Base-by-base conservation (phyloP, 768 basidiomycete species). In the Butyriboletus loyo region DNA sequence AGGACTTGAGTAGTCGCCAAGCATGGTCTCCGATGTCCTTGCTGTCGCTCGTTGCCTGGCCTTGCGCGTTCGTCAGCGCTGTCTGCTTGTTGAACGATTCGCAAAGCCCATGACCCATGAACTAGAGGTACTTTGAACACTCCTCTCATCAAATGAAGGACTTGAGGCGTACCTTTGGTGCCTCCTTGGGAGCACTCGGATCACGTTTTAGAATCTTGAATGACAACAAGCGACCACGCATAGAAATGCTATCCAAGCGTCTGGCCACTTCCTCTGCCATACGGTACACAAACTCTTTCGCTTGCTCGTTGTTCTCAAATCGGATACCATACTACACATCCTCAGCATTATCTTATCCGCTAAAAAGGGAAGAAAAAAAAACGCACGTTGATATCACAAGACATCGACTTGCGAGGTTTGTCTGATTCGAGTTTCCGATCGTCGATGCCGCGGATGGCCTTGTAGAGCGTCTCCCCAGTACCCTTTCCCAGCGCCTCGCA, bases 311-410 rank as follows among this genome's bases (percentile, higher is more conserved):
- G 50, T 83, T 83, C 61, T 88, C 83, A 67, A 98, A 98, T 4
- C 97, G 85, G 50, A 99, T 97, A 0, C 93, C 97, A 66, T 98
- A 99, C 94, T 97, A 30, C 11, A 11, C 28, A 37, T 27, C 48
- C 39, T 62, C 37, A 59, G 46, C 28, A 48, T 9, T 42, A n/a
- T 19, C 21, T 14, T 2, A 1, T 46, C 28, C 14, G 15, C 35
- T 37, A 58, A 36, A 31, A 34, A 7, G 13, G 14, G 15, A 10
- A 27, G 14, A 19, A 11, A 24, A 30, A 9, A 30, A 34, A 7
- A 78, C 92, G 65, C 59, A 95, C 94, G 62, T 93, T 99, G 62
- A 98, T 89, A 66, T 98, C 96, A 52, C 91, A 94, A 11, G 89
- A 92, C 19, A 99, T 92, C 7, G 87, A 91, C 68, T 93, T 94